Conservation (phyloP, 208 protist genomes). For the Leishmania major region DNA sequence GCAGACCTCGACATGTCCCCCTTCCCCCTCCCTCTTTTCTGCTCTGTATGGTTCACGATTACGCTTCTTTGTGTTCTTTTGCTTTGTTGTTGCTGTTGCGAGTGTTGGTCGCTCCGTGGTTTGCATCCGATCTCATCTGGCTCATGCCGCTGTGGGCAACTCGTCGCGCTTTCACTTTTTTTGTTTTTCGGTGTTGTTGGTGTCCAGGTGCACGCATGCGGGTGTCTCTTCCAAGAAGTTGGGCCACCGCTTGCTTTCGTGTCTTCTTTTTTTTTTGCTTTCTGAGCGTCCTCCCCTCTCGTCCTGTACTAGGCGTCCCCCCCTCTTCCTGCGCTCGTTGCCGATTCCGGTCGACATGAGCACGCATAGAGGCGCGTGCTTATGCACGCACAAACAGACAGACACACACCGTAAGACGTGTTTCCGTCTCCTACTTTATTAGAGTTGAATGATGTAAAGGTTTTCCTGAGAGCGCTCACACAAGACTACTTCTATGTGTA, state of each 20-base stretch:
- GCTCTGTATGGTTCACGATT: not conserved
- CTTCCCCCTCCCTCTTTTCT: not conserved
- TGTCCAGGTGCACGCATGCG: not conserved
- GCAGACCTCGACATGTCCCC: not conserved
- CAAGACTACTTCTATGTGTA: not conserved
- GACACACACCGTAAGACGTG: not conserved
- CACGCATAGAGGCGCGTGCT: not conserved
- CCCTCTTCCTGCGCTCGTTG: not conserved
- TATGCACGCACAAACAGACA: not conserved
- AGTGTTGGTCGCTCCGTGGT: no score
- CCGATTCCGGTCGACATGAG: not conserved
- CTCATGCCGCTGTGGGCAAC: not conserved
- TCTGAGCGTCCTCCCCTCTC: not conserved
- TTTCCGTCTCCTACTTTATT: not conserved
- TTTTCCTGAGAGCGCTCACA: not conserved
- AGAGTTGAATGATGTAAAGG: not conserved
- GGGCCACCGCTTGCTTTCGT: not conserved
- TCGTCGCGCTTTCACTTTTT: not conserved
- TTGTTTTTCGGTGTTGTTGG: not conserved
- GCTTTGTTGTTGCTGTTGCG: no score
- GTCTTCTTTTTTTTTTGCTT: not conserved
- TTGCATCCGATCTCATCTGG: no score
- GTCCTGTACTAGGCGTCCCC: not conserved
- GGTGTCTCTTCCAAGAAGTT: not conserved
- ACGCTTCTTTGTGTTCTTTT: no score